phyloP scores from a whole-genome alignment of 352 stramenopile genomes.

The Pythium scleroteichum region DNA sequence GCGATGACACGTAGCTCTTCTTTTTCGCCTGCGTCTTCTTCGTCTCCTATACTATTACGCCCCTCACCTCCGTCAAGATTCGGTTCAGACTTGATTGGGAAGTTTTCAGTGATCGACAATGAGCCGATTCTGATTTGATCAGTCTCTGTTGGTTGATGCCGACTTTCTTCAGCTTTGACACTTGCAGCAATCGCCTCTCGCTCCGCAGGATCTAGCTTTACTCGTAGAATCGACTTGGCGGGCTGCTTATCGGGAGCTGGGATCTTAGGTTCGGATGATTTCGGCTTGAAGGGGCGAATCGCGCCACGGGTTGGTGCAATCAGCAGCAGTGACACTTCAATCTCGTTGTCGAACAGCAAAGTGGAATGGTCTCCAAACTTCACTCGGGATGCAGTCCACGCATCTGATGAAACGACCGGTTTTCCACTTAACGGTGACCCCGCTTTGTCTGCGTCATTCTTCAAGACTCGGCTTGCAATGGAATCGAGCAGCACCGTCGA shows the following conservation, averaged over 20 bases:
- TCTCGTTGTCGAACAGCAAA: conserved; percentile 30
- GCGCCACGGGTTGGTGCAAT: conserved; percentile 2
- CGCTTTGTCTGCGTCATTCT: conserved; percentile 13
- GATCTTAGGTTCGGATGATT: not conserved
- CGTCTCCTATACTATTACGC: not conserved
- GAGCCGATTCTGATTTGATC: not conserved
- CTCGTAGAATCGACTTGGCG: conserved; percentile 27
- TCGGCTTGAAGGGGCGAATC: conserved; percentile 9
- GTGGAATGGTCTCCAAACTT: conserved; percentile 24
- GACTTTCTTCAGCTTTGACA: conserved; percentile 3
- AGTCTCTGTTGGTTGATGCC: not conserved
- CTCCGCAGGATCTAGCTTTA: conserved; percentile 21
- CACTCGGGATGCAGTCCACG: conserved; percentile 24
- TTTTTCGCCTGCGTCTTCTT: not conserved
- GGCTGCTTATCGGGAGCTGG: conserved; percentile 13
- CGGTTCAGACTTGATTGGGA: not conserved
- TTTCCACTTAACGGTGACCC: not conserved
- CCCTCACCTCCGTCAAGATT: conserved; percentile 4
- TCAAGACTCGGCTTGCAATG: conserved; percentile 16
- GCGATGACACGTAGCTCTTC: conserved; percentile 15
- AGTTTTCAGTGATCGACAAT: not conserved
- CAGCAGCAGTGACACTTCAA: conserved; percentile 28
- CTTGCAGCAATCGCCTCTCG: conserved; percentile 7
- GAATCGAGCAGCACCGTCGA: conserved; percentile 27
- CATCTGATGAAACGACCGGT: conserved; percentile 1